Base-by-base conservation (phyloP, 495 filamentous ascomycete species). In the Aspergillus carlsbadensis region DNA sequence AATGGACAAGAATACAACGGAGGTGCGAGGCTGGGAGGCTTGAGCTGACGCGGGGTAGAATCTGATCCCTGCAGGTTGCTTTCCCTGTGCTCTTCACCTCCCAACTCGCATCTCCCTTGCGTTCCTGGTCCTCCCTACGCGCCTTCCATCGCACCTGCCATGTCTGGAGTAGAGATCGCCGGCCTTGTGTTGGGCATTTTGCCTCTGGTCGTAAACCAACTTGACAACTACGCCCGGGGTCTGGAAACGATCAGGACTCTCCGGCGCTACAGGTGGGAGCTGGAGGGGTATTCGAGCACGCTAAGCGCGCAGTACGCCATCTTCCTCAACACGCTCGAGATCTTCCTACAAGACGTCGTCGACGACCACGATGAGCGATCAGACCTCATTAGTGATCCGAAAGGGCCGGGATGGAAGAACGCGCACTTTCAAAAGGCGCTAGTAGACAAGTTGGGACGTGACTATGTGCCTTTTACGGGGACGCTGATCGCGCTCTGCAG, bases 221-320 rank as follows among this genome's bases (percentile, higher is more conserved):
- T 72, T 1, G 65, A 66, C 45, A 53, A 57, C 34, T 72, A 66
- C 39, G 61, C 55, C 0, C 56, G 58, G 14, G 65, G 67, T 7
- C 35, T 68, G 1, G 57, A 63, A 20, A 66, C 56, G 1, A 17
- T 67, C 11, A 61, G 60, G 15, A 21, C 18, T 10, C 60, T 65
- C 8, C 58, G 59, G 35, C 50, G 56, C 7, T 70, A 65, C 59
- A 62, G 59, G 13, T 26, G 51, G 8, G 53, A 68, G 41, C 26
- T 69, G 14, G 51, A 60, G 14, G 47, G 40, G 2, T 65, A 65
- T 18, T 39, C 49, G 10, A 33, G 39, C 3, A 49, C 43, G n/a
- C 56, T 71, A n/a, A 50, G 46, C 6, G 57, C 58, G 1, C 65
- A 69, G 34, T 40, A 60, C 13, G 31, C 47, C 1, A 57, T 64